These are phyloP conservation scores for Colletotrichum sp. DNA, from an alignment of 2,329 filamentous ascomycete species.

Conservation along the genomic window DNA sequence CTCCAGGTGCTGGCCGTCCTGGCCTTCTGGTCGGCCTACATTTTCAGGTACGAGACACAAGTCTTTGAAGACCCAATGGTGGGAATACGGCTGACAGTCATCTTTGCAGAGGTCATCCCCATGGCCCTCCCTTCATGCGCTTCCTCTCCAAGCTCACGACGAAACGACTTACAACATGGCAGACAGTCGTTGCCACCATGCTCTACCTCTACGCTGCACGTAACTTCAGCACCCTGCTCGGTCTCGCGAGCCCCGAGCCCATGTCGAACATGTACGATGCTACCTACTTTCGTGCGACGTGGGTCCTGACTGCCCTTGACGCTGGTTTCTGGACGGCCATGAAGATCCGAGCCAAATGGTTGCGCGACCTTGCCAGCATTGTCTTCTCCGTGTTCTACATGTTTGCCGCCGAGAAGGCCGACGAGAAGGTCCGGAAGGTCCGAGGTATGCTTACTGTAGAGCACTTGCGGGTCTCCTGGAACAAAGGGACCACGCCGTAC, in stretches of 20 bases:
- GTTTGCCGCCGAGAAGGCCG: slow-evolving; percentile 89
- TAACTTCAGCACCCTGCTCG: slow-evolving; percentile 92
- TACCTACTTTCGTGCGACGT: slow-evolving; percentile 94
- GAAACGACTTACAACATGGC: slow-evolving; percentile 82
- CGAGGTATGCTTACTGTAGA: slow-evolving; percentile 87
- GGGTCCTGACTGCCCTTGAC: slow-evolving; percentile 92
- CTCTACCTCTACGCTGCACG: slow-evolving; percentile 89
- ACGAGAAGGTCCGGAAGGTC: slow-evolving; percentile 95
- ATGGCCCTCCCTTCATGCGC: slow-evolving; percentile 83
- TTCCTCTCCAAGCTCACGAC: slow-evolving; percentile 75
- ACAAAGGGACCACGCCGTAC: slow-evolving; percentile 91
- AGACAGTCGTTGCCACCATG: slow-evolving; percentile 84
- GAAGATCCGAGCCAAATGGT: slow-evolving; percentile 79
- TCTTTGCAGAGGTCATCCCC: slow-evolving; percentile 72
- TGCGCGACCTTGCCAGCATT: slow-evolving; percentile 82
- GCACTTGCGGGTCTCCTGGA: slow-evolving; percentile 92
- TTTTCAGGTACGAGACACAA: slow-evolving; percentile 64
- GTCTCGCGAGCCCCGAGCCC: slow-evolving; percentile 90
- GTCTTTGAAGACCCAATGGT: background rate
- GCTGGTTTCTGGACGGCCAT: slow-evolving; percentile 99
- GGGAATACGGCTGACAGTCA: background rate
- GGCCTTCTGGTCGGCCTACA: slow-evolving; percentile 88
- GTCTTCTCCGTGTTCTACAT: slow-evolving; percentile 91
- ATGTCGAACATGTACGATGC: slow-evolving; percentile 92
- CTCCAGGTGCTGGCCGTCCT: slow-evolving; percentile 92